A percentile compares a stretch with the other conserved stretches of the same genome.
Conservation (phyloP, 345 rosid genomes). For the Arabis alpina region DNA sequence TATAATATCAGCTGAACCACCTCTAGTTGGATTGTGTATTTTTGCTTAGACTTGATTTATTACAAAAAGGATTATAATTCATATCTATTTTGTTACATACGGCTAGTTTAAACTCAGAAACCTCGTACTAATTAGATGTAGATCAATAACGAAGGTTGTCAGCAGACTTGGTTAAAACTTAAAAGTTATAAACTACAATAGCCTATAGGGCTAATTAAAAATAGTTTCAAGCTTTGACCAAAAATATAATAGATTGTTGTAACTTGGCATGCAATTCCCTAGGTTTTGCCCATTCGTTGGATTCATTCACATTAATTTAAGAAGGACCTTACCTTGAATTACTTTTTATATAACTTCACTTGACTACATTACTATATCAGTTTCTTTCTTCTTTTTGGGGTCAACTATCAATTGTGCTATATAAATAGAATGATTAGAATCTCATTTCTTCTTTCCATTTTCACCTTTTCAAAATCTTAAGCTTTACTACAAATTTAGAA, state of each 20-base stretch:
- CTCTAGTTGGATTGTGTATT: neutral
- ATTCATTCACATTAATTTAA: conserved; percentile 3
- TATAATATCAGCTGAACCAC: neutral
- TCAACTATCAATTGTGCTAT: no score
- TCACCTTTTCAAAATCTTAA: neutral
- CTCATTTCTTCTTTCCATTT: neutral
- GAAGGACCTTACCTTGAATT: neutral
- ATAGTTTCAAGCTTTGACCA: conserved; percentile 7
- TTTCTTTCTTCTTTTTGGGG: neutral
- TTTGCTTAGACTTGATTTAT: neutral
- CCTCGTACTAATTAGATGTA: neutral
- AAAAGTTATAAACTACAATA: no score
- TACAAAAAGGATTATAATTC: neutral
- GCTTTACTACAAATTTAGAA: neutral
- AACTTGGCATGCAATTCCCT: neutral
- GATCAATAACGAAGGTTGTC: neutral
- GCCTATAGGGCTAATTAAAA: neutral
- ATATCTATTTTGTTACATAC: neutral
- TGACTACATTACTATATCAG: neutral
- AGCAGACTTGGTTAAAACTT: neutral
- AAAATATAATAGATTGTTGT: neutral
- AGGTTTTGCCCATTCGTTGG: neutral
- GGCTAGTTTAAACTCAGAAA: neutral
- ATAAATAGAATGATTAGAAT: no score
- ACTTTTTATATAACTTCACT: neutral